Conservation (phyloP, 192 early-diverging fungal species). For the Podila verticillata region DNA sequence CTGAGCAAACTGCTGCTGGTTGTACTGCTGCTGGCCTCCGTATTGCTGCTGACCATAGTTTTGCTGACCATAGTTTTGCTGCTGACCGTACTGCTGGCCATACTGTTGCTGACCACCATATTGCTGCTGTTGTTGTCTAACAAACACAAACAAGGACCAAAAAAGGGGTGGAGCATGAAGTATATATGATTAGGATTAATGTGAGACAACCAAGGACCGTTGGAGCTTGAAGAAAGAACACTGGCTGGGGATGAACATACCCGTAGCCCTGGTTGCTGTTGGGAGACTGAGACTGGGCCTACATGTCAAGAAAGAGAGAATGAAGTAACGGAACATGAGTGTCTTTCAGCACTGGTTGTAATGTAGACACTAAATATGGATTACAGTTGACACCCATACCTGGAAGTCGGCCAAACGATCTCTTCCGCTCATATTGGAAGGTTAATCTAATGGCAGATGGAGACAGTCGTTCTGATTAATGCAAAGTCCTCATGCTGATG, state of each 20-base stretch:
- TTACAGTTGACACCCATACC: slow-evolving; percentile 17
- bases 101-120: slow-evolving; percentile 23
- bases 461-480: too few species aligned
- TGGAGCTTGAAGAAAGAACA: background rate
- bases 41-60: slow-evolving; percentile 9
- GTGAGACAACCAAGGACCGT: background rate
- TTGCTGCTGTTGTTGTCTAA: slow-evolving; percentile 24
- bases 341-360: background rate
- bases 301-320: background rate
- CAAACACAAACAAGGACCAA: background rate
- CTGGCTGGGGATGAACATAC: background rate
- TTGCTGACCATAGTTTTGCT: slow-evolving; percentile 12
- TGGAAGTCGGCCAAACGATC: slow-evolving; percentile 52
- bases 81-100: slow-evolving; percentile 20
- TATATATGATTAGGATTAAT: background rate
- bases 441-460: background rate
- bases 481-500: background rate
- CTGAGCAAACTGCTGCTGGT: slow-evolving; percentile 46
- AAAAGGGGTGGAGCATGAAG: background rate
- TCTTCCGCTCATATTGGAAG: slow-evolving; percentile 43
- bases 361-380: background rate
- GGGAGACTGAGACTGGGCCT: slow-evolving; percentile 30
- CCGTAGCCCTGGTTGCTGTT: slow-evolving; percentile 44
- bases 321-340: background rate
- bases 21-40: slow-evolving; percentile 14